Conservation (phyloP, 2,329 filamentous ascomycete species). For the Tolypocladium nubicola region DNA sequence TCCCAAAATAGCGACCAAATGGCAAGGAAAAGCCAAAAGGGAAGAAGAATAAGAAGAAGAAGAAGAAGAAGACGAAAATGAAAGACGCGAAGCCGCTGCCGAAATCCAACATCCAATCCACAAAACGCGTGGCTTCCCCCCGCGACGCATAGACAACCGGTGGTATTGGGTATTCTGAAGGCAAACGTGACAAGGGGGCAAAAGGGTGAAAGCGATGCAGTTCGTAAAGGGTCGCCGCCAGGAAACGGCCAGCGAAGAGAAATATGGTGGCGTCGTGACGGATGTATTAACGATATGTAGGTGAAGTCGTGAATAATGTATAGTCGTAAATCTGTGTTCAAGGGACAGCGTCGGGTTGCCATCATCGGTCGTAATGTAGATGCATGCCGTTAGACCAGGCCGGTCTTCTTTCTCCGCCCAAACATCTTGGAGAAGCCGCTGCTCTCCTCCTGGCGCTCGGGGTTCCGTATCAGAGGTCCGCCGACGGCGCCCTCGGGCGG, state of each 20-base stretch:
- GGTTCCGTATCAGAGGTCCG: constrained; percentile 6
- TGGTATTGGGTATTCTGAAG: background rate
- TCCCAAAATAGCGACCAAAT: background rate
- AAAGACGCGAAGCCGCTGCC: background rate
- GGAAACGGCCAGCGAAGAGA: background rate
- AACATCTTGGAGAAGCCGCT: constrained; percentile 37
- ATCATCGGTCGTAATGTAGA: background rate
- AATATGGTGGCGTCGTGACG: background rate
- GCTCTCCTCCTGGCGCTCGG: constrained; percentile 24
- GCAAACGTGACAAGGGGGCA: background rate
- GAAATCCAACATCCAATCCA: background rate
- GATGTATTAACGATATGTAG: background rate
- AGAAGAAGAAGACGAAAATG: background rate
- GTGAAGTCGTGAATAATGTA: background rate
- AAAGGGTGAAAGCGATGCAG: background rate
- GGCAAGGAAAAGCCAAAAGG: background rate
- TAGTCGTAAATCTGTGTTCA: background rate
- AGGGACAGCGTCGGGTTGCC: background rate
- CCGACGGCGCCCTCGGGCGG: constrained; percentile 35
- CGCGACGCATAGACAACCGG: background rate
- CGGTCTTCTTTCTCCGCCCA: constrained; percentile 37
- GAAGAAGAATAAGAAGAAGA: background rate
- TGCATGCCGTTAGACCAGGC: constrained; percentile 13
- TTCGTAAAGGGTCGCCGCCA: background rate
- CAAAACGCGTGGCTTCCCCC: background rate